Percentiles rank a stretch among this genome's conserved stretches.
phyloP scores from a whole-genome alignment of 768 basidiomycete genomes.

The Rhizopogon vinicolor region DNA sequence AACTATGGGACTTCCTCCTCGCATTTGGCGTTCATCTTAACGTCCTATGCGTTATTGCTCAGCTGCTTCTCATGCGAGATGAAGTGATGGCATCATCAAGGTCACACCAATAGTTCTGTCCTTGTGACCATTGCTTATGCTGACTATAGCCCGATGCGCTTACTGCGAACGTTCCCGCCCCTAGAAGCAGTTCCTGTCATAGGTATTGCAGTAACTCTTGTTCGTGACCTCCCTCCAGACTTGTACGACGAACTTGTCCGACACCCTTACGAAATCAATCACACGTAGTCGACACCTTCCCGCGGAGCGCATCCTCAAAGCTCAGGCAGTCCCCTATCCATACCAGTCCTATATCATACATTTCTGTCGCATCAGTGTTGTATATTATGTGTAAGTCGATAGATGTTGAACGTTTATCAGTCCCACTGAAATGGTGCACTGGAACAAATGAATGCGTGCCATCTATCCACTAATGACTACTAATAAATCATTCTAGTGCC shows the following conservation, averaged over 20 bases:
- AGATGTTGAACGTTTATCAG: neutral
- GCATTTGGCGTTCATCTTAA: slow-evolving; percentile 97
- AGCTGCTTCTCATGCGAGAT: slow-evolving; percentile 83
- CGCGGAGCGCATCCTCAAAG: slow-evolving; percentile 1
- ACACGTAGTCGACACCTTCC: neutral
- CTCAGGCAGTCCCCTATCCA: slow-evolving; percentile 7
- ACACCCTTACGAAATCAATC: slow-evolving; percentile 68
- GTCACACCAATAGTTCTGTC: slow-evolving; percentile 37
- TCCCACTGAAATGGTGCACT: neutral
- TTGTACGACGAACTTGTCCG: slow-evolving; percentile 86
- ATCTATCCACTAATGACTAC: neutral
- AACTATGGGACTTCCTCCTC: slow-evolving; percentile 95
- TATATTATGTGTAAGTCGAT: slow-evolving; percentile 9
- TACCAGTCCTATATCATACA: slow-evolving; percentile 22
- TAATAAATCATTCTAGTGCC: slow-evolving; percentile 10
- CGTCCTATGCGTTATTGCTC: slow-evolving; percentile 95
- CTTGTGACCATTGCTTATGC: neutral
- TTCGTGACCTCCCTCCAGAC: slow-evolving; percentile 83
- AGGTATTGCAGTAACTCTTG: slow-evolving; percentile 90
- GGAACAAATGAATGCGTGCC: neutral
- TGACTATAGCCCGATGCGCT: slow-evolving; percentile 78
- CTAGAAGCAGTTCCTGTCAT: slow-evolving; percentile 85
- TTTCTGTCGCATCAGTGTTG: slow-evolving; percentile 3
- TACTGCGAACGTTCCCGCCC: slow-evolving; percentile 90
- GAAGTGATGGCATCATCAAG: slow-evolving; percentile 86